phyloP scores from a whole-genome alignment of 116 monocot species.

The Trichopus zeylanicus region DNA sequence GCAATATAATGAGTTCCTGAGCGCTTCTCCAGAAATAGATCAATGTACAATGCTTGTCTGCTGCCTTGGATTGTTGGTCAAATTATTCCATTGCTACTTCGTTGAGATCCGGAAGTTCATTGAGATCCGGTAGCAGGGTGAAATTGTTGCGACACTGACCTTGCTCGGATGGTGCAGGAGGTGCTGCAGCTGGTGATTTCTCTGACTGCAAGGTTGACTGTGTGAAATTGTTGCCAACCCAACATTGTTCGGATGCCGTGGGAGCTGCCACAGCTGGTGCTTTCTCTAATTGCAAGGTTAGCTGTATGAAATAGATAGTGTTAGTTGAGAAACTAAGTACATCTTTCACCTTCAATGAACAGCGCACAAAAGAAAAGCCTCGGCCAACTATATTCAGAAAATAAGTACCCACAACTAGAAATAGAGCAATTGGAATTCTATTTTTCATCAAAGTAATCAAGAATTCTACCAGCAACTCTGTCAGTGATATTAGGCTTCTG shows the following conservation, averaged over 20 bases:
- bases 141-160: neutral
- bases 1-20: neutral
- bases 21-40: too few relatives aligned
- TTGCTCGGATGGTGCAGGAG: neutral
- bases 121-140: neutral
- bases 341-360: too few relatives aligned
- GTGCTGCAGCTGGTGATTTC: too few relatives aligned
- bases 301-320: neutral
- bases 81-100: neutral
- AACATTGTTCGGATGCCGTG: neutral
- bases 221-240: neutral
- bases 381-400: too few relatives aligned
- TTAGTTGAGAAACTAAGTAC: neutral
- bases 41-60: neutral
- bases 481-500: too few relatives aligned
- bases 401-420: too few relatives aligned
- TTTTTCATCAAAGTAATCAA: too few relatives aligned
- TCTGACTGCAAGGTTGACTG: neutral
- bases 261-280: neutral
- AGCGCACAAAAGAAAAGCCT: too few relatives aligned
- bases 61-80: neutral
- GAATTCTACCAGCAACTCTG: too few relatives aligned
- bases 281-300: neutral
- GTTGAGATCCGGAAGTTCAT: conserved; percentile 1
- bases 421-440: too few relatives aligned